Percentiles rank a stretch among this genome's conserved stretches.
Conservation (phyloP, 108 stramenopile genomes). For the Nitzschia sp. region DNA sequence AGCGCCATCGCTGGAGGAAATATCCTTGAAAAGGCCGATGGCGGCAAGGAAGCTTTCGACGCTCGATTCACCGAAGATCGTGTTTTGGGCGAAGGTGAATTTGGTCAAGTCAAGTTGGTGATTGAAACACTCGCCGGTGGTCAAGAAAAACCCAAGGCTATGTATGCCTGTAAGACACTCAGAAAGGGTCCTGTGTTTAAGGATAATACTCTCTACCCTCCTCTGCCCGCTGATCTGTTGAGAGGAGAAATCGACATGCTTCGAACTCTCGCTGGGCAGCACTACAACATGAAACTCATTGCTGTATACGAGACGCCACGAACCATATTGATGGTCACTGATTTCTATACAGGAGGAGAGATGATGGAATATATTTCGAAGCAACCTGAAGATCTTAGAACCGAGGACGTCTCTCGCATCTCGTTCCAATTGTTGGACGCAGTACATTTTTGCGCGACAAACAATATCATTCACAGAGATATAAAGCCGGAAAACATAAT, state of each 20-base stretch:
- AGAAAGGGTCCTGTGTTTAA: constrained; percentile 77
- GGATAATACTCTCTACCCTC: constrained; percentile 70
- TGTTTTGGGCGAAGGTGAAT: constrained; percentile 74
- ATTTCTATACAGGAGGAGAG: constrained; percentile 74
- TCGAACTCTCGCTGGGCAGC: constrained; percentile 52
- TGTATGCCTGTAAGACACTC: constrained; percentile 61
- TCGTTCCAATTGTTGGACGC: constrained; percentile 71
- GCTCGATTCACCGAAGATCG: constrained; percentile 57
- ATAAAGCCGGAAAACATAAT: constrained; percentile 60
- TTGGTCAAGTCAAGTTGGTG: constrained; percentile 75
- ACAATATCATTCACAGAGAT: constrained; percentile 53
- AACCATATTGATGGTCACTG: constrained; percentile 64
- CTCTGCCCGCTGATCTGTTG: constrained; percentile 64
- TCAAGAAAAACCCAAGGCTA: background rate
- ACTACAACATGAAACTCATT: constrained; percentile 44
- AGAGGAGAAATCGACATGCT: constrained; percentile 67
- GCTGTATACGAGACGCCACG: constrained; percentile 67
- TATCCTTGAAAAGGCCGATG: constrained; percentile 36
- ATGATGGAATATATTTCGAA: constrained; percentile 74
- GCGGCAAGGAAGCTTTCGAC: constrained; percentile 59
- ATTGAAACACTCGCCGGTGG: constrained; percentile 30
- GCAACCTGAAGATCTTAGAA: constrained; percentile 54
- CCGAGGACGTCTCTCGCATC: constrained; percentile 82
- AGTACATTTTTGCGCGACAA: constrained; percentile 66
- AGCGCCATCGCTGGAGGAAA: background rate